Conservation (phyloP, 1,284 basidiomycete species). For the Ustilago vetiveriae region DNA sequence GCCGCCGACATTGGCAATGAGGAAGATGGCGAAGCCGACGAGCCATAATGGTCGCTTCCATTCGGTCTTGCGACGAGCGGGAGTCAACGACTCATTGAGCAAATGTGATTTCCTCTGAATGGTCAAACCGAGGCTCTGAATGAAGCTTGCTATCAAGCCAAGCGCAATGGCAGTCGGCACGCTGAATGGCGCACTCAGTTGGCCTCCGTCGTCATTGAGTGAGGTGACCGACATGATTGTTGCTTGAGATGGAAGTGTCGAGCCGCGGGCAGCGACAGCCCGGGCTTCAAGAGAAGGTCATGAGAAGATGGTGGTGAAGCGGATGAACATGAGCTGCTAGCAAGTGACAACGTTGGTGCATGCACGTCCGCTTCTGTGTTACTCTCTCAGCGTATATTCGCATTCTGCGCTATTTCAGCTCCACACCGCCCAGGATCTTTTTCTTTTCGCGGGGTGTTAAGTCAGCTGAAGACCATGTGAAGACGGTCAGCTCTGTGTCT, state of each 20-base stretch:
- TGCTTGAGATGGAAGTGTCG: not conserved
- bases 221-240: slow-evolving; percentile 10
- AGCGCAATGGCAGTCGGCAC: slow-evolving; percentile 68
- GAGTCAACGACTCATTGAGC: slow-evolving; percentile 79
- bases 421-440: too few relatives aligned
- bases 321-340: not conserved
- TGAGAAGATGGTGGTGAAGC: not conserved
- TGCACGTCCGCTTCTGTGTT: not conserved
- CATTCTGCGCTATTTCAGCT: not conserved
- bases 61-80: slow-evolving; percentile 62
- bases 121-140: slow-evolving; percentile 88
- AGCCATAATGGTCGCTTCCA: slow-evolving; percentile 64
- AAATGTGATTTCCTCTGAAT: slow-evolving; percentile 95
- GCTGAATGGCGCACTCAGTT: slow-evolving; percentile 32
- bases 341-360: not conserved
- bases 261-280: slow-evolving; percentile 10
- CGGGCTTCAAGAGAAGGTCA: slow-evolving; percentile 1
- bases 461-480: too few relatives aligned
- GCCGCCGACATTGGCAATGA: slow-evolving; percentile 85
- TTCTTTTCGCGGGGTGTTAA: too few relatives aligned
- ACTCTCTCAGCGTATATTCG: not conserved
- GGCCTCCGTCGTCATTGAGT: not conserved
- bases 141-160: slow-evolving; percentile 85
- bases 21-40: slow-evolving; percentile 75
- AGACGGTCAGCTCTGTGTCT: too few relatives aligned